A percentile compares a stretch with the other conserved stretches of the same genome.
Evolutionary conservation across 2,329 filamentous ascomycete species (phyloP).

Genomic region (Fusarium sp.): DNA sequence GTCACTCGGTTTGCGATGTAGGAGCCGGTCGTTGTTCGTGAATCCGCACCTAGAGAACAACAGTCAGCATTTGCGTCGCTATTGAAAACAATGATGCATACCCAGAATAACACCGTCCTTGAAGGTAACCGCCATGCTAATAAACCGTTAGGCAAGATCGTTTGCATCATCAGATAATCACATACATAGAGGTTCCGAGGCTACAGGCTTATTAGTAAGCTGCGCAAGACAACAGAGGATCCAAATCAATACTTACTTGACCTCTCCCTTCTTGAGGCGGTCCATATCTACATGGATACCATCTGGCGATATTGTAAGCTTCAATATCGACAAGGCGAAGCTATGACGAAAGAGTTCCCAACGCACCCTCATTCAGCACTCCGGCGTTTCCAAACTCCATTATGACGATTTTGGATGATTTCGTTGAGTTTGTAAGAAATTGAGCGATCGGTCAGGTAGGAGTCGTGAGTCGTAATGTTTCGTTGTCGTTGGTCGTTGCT

Average conservation of each 20-base stretch:
- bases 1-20: conserved; percentile 99
- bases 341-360: conserved; percentile 39
- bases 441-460: conserved; percentile 7
- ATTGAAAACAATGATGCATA: conserved; percentile 50
- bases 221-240: background rate
- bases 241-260: conserved; percentile 77
- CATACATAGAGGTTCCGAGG: conserved; percentile 96
- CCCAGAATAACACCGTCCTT: conserved; percentile 96
- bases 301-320: conserved; percentile 68
- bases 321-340: conserved; percentile 28
- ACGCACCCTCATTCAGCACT: conserved; percentile 71
- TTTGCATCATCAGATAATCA: conserved; percentile 41
- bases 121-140: conserved; percentile 98
- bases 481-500: conserved; percentile 43
- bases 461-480: conserved; percentile 39
- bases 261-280: conserved; percentile 96
- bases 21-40: conserved; percentile 94
- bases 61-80: conserved; percentile 23
- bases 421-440: background rate
- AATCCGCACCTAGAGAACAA: conserved; percentile 78
- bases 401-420: conserved; percentile 16
- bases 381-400: conserved; percentile 75
- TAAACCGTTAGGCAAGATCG: conserved; percentile 42
- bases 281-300: conserved; percentile 99
- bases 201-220: conserved; percentile 61